Evolutionary conservation across 345 rosid genomes (phyloP).

Genomic region (Anastatica hierochuntica): DNA sequence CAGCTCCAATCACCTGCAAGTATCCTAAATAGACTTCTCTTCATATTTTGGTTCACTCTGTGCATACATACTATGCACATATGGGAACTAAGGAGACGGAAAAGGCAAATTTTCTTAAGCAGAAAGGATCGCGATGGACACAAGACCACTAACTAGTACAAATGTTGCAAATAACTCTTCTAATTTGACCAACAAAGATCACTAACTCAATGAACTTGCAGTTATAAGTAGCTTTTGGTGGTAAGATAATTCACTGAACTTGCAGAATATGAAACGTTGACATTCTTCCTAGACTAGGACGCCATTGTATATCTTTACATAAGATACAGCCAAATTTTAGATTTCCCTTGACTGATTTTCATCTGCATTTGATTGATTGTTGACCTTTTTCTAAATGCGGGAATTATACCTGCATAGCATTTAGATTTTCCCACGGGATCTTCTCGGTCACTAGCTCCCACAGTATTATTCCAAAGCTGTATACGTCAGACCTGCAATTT

Average conservation of each 20-base stretch:
- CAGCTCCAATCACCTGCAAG: slow-evolving; percentile 92
- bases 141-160: not conserved
- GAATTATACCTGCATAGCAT: slow-evolving; percentile 78
- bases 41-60: slow-evolving; percentile 12
- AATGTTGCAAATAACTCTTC: not conserved
- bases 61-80: not conserved
- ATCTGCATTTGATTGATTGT: not conserved
- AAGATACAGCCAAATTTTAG: not conserved
- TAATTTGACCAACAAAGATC: not conserved
- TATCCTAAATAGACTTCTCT: slow-evolving; percentile 24
- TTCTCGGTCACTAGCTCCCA: slow-evolving; percentile 97
- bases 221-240: not conserved
- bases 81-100: not conserved
- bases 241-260: not conserved
- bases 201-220: not conserved
- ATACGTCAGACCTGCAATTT: slow-evolving; percentile 64
- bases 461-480: slow-evolving; percentile 82
- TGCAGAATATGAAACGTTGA: not conserved
- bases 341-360: not conserved
- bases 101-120: not conserved
- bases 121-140: not conserved
- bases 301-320: not conserved
- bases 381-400: not conserved
- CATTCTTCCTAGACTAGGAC: not conserved
- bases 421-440: slow-evolving; percentile 93